Evolutionary conservation across 495 filamentous ascomycete species (phyloP).

Genomic region (Penicillium riverlandense): DNA sequence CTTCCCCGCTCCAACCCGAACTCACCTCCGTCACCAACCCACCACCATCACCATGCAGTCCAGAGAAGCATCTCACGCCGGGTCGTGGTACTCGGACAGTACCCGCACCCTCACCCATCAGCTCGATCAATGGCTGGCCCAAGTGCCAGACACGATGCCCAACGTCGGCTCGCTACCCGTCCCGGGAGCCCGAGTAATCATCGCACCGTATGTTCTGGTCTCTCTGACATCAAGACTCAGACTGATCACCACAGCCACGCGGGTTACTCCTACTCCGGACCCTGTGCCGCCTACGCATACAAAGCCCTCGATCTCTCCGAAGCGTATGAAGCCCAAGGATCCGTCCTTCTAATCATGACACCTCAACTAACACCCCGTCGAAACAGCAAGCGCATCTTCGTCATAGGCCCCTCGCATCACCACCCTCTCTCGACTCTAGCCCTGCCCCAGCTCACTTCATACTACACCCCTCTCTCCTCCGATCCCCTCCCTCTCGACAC

Average conservation of each 20-base stretch:
- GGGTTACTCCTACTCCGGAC: slow-evolving; percentile 91
- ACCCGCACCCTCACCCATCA: slow-evolving; percentile 52
- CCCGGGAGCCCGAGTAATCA: slow-evolving; percentile 76
- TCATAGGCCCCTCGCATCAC: slow-evolving; percentile 92
- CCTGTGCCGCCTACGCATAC: slow-evolving; percentile 93
- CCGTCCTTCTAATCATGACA: background rate
- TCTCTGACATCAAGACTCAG: background rate
- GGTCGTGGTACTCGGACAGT: slow-evolving; percentile 79
- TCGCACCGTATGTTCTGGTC: slow-evolving; percentile 73
- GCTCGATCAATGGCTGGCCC: slow-evolving; percentile 71
- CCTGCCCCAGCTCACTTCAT: slow-evolving; percentile 65
- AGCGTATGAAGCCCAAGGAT: slow-evolving; percentile 41
- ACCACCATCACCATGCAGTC: slow-evolving; percentile 40
- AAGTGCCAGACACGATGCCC: slow-evolving; percentile 60
- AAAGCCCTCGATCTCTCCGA: slow-evolving; percentile 77
- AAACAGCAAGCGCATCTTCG: slow-evolving; percentile 76
- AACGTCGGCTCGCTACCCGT: slow-evolving; percentile 56
- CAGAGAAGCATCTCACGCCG: slow-evolving; percentile 62
- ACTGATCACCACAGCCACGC: slow-evolving; percentile 62
- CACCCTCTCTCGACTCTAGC: slow-evolving; percentile 71
- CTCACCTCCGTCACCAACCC: no score
- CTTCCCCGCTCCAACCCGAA: no score
- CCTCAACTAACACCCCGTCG: background rate
- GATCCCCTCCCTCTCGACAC: slow-evolving; percentile 66
- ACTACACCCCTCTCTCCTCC: slow-evolving; percentile 80